A percentile compares a stretch with the other conserved stretches of the same genome.
Conservation (phyloP, 805 yeast genomes). For the Yarrowia sp. region DNA sequence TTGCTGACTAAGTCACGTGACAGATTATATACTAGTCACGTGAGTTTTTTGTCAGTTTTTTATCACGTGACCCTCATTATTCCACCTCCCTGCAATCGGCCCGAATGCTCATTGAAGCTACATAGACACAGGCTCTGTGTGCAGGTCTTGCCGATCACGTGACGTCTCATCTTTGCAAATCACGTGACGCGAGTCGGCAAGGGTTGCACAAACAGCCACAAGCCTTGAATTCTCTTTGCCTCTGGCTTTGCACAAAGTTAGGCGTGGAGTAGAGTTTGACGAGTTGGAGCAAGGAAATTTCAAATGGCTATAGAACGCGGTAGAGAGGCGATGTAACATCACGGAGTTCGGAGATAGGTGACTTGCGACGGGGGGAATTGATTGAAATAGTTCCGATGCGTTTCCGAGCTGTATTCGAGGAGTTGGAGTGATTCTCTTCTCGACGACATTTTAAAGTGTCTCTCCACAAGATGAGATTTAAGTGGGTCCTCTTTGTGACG, state of each 20-base stretch:
- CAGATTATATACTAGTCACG: too few relatives aligned
- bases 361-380: too few relatives aligned
- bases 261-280: neutral
- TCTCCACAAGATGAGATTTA: slow-evolving; percentile 8
- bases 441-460: neutral
- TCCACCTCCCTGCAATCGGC: too few relatives aligned
- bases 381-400: too few relatives aligned
- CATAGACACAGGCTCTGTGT: neutral
- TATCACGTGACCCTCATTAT: too few relatives aligned
- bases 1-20: too few relatives aligned
- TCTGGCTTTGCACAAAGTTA: neutral
- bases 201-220: slow-evolving; percentile 10
- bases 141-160: neutral
- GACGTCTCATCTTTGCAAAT: neutral
- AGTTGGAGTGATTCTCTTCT: too few relatives aligned
- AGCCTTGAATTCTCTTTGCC: neutral
- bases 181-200: neutral
- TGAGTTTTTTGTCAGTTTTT: too few relatives aligned
- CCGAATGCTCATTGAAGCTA: slow-evolving; percentile 5
- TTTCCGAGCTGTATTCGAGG: too few relatives aligned
- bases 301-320: too few relatives aligned
- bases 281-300: neutral
- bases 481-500: slow-evolving; percentile 1
- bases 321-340: too few relatives aligned
- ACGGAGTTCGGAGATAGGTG: too few relatives aligned